These are phyloP conservation scores for Nannizziopsis arthrosporioides DNA, from an alignment of 2,329 filamentous ascomycete species.

Conservation along the genomic window DNA sequence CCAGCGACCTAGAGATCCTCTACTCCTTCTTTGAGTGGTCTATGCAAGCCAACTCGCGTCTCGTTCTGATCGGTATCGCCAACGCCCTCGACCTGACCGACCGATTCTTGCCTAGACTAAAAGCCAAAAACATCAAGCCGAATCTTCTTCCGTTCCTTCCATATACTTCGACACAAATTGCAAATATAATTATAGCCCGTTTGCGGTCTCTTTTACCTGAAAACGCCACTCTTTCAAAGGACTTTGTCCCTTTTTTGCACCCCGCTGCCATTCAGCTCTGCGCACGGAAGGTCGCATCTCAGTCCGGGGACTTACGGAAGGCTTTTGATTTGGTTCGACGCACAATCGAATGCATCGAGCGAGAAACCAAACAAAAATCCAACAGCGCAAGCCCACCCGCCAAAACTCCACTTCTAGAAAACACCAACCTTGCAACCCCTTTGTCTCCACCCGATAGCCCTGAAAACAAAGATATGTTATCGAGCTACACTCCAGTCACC, in stretches of 20 bases:
- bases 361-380: slow-evolving; percentile 61
- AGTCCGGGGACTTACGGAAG: slow-evolving; percentile 87
- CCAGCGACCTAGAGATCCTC: slow-evolving; percentile 73
- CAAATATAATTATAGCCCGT: slow-evolving; percentile 71
- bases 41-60: slow-evolving; percentile 62
- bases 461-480: slow-evolving; percentile 30
- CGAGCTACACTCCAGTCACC: slow-evolving; percentile 57
- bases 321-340: slow-evolving; percentile 89
- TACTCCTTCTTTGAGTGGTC: slow-evolving; percentile 98
- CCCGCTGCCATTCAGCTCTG: slow-evolving; percentile 89
- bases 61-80: slow-evolving; percentile 82
- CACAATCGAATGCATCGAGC: slow-evolving; percentile 78
- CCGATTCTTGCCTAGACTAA: slow-evolving; percentile 83
- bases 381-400: slow-evolving; percentile 50
- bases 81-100: slow-evolving; percentile 94
- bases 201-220: slow-evolving; percentile 59
- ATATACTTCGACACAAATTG: slow-evolving; percentile 79
- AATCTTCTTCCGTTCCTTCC: slow-evolving; percentile 83
- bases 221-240: slow-evolving; percentile 33
- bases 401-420: slow-evolving; percentile 68
- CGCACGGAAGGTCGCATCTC: slow-evolving; percentile 84
- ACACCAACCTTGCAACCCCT: slow-evolving; percentile 58
- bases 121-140: slow-evolving; percentile 83
- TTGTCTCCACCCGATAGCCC: slow-evolving; percentile 33
- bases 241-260: slow-evolving; percentile 76